Conservation (phyloP, 148 eudicot species). For the Cornus suecica region DNA sequence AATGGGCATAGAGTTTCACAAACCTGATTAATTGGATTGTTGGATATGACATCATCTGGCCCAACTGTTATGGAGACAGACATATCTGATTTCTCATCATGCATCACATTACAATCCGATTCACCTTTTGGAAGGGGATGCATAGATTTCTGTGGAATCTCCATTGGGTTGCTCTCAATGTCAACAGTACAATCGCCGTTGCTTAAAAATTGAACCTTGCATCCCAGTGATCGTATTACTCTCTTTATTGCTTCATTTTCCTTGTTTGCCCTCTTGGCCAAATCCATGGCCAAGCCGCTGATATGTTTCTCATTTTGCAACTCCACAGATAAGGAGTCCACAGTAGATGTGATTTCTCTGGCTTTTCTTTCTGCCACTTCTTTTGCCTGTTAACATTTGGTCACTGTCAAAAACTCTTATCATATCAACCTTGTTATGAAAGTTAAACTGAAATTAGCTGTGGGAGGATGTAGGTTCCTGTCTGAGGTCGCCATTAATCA, state of each 20-base stretch:
- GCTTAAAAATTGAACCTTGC: slow-evolving; percentile 74
- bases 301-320: slow-evolving; percentile 68
- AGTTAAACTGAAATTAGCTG: no score
- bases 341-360: slow-evolving; percentile 41
- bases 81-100: slow-evolving; percentile 63
- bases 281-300: slow-evolving; percentile 61
- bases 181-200: slow-evolving; percentile 65
- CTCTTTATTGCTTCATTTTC: slow-evolving; percentile 86
- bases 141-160: slow-evolving; percentile 35
- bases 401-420: no score
- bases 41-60: slow-evolving; percentile 48
- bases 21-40: slow-evolving; percentile 45
- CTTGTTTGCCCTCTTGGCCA: slow-evolving; percentile 58
- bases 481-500: no score
- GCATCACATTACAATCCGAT: slow-evolving; percentile 29
- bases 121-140: slow-evolving; percentile 39
- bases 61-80: slow-evolving; percentile 49
- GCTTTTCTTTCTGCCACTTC: slow-evolving; percentile 70
- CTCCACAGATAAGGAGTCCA: slow-evolving; percentile 62
- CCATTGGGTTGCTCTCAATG: slow-evolving; percentile 53
- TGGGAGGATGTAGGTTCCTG: no score
- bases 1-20: slow-evolving; percentile 91
- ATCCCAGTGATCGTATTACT: slow-evolving; percentile 85
- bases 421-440: background rate
- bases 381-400: slow-evolving; percentile 62